phyloP scores from a whole-genome alignment of 2,329 filamentous ascomycete species.

The Boeremia exigua region DNA sequence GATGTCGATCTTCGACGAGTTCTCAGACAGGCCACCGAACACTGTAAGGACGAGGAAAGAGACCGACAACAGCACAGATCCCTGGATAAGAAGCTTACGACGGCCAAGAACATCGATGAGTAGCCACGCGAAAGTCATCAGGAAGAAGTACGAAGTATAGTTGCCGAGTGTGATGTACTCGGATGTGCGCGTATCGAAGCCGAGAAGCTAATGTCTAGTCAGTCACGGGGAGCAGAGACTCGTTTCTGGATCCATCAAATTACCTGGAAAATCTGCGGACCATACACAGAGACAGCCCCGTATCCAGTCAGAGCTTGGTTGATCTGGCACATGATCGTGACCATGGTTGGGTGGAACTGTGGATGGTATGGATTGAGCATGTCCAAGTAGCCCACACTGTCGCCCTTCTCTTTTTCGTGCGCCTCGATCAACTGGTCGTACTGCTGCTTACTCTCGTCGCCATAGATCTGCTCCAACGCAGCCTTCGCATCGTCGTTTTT shows the following conservation, averaged over 20 bases:
- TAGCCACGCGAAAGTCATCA: constrained; percentile 68
- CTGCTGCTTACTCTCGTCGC: constrained; percentile 57
- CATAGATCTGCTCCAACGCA: constrained; percentile 58
- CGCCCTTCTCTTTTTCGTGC: constrained; percentile 57
- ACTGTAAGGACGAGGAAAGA: constrained; percentile 61
- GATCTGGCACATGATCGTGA: constrained; percentile 68
- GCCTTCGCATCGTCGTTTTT: constrained; percentile 58
- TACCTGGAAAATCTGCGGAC: constrained; percentile 66
- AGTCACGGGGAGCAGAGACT: background rate
- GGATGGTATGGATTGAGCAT: constrained; percentile 62
- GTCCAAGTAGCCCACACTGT: constrained; percentile 60
- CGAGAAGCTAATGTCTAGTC: constrained; percentile 56
- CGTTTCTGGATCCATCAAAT: constrained; percentile 4
- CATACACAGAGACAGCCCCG: constrained; percentile 67
- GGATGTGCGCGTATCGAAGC: constrained; percentile 58
- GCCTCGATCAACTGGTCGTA: constrained; percentile 59
- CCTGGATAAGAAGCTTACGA: constrained; percentile 60
- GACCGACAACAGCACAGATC: constrained; percentile 55
- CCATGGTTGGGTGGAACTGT: constrained; percentile 66
- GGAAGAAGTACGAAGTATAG: constrained; percentile 65
- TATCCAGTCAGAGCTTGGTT: constrained; percentile 67
- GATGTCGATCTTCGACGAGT: constrained; percentile 48
- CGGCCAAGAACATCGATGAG: constrained; percentile 64
- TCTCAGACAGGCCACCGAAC: constrained; percentile 57
- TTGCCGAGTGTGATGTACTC: constrained; percentile 67